Conservation (phyloP, 768 basidiomycete species). For the Termitomyces heimii region DNA sequence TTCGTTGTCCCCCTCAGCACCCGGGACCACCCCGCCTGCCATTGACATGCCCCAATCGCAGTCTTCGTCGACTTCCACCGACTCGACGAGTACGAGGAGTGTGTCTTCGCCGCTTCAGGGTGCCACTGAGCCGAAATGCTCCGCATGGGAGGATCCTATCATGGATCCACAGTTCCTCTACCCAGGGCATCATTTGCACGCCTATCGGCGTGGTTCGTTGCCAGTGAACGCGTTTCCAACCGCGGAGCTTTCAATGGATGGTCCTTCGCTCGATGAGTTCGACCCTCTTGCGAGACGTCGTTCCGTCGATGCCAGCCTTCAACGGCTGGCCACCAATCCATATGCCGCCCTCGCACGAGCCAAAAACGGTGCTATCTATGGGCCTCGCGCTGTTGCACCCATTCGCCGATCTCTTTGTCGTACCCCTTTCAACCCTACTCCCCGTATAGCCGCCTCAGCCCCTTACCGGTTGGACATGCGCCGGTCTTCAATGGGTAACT, state of each 20-base stretch:
- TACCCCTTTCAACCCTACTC: slow-evolving; percentile 23
- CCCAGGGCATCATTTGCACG: slow-evolving; percentile 17
- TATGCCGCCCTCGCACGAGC: slow-evolving; percentile 46
- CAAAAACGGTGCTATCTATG: slow-evolving; percentile 42
- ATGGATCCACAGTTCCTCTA: slow-evolving; percentile 19
- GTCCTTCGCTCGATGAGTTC: slow-evolving; percentile 34
- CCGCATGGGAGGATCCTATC: slow-evolving; percentile 31
- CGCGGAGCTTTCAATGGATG: slow-evolving; percentile 22
- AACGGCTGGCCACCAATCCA: slow-evolving; percentile 44
- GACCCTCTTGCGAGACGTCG: slow-evolving; percentile 38
- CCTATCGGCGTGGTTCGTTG: slow-evolving; percentile 49
- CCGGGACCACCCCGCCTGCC: slow-evolving; percentile 5
- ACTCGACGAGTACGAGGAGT: slow-evolving; percentile 21
- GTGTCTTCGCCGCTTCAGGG: slow-evolving; percentile 36
- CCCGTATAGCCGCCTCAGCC: slow-evolving; percentile 22
- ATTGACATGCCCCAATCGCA: slow-evolving; percentile 8
- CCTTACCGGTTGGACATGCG: slow-evolving; percentile 32
- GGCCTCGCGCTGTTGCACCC: slow-evolving; percentile 29
- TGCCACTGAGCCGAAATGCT: slow-evolving; percentile 23
- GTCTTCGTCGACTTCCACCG: slow-evolving; percentile 15
- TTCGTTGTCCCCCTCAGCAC: background rate
- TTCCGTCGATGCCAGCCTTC: slow-evolving; percentile 42
- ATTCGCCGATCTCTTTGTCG: slow-evolving; percentile 25
- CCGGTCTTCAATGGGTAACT: slow-evolving; percentile 36
- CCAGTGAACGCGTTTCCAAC: slow-evolving; percentile 38